Evolutionary conservation across 2,329 filamentous ascomycete species (phyloP), one percentile per base, ranked within the genome.

Genomic region (Cryphonectria japonica): DNA sequence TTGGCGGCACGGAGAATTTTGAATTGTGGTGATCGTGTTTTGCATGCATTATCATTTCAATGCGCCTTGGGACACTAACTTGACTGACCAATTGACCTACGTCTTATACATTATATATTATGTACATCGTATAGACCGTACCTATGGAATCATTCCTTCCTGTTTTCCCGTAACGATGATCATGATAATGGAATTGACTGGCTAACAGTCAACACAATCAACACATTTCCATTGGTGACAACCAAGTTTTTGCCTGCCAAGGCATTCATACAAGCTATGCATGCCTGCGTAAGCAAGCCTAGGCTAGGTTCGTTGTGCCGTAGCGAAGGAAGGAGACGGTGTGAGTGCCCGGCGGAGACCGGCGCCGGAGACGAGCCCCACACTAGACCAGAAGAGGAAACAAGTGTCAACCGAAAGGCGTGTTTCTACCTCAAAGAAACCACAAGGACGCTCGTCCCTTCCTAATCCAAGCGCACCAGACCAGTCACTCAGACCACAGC

Each of bases 331-430:
- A 50, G 43, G 43, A 50, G 29, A 59, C 54, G 29, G 54, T 64
- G 37, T 64, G 63, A 43, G 41, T 16, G 13, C 26, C 4, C 41
- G 19, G n/a, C n/a, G 43, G 41, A 19, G 41, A 29, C 63, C 41
- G 63, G 43, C 26, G 43, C 63, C 63, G 63, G 63, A 65, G 65
- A 29, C 9, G 46, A 62, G 50, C 19, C 11, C 41, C 46, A 14
- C 16, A 63, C 14, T 34, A 68, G 59, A 34, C 65, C 59, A 26
- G 26, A 41, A 68, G 16, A 16, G 43, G 65, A 32, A 14, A 41
- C 13, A 61, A 34, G 63, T 65, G 63, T 65, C 63, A 65, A 65
- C 41, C 43, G 63, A 65, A 65, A 65, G 63, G 63, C 63, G 63
- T 52, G 43, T 50, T 6, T n/a, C 46, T 34, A 41, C 61, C 16